Percentiles rank a stretch among this genome's conserved stretches.
These are phyloP conservation scores for Rhizopus delemar DNA, from an alignment of 371 early-diverging fungal species.

Conservation along the genomic window DNA sequence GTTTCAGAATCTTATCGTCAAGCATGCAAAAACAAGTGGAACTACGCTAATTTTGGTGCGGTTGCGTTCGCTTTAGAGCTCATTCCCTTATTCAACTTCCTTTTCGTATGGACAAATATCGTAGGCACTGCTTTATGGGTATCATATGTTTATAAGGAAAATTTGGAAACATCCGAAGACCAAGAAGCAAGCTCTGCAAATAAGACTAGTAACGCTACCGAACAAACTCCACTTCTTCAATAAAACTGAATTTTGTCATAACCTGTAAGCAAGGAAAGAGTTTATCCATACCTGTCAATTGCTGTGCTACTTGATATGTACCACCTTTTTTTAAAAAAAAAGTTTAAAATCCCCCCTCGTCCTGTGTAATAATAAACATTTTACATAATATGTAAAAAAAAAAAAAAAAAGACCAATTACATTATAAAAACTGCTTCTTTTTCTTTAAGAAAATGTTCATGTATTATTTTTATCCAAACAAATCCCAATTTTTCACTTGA, in stretches of 20 bases:
- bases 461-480: constrained; percentile 50
- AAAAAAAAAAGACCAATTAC: neutral
- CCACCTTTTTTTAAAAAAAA: no score
- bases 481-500: constrained; percentile 58
- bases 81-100: constrained; percentile 58
- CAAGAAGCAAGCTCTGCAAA: constrained; percentile 5
- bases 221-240: constrained; percentile 19
- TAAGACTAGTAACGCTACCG: neutral
- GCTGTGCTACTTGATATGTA: no score
- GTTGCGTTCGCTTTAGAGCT: constrained; percentile 57
- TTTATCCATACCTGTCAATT: no score
- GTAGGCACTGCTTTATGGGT: constrained; percentile 72
- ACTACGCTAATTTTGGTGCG: constrained; percentile 53
- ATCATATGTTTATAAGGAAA: constrained; percentile 42
- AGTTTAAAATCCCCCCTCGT: no score
- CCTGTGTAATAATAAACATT: neutral
- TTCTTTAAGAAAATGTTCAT: neutral
- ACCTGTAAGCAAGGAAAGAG: no score
- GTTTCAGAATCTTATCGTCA: constrained; percentile 30
- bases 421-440: no score
- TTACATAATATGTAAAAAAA: neutral
- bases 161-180: neutral
- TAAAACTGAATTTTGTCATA: neutral
- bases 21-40: constrained; percentile 28
- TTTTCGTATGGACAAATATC: constrained; percentile 69